phyloP scores from a whole-genome alignment of 169 alveolate genomes.

The Blepharisma undulans region DNA sequence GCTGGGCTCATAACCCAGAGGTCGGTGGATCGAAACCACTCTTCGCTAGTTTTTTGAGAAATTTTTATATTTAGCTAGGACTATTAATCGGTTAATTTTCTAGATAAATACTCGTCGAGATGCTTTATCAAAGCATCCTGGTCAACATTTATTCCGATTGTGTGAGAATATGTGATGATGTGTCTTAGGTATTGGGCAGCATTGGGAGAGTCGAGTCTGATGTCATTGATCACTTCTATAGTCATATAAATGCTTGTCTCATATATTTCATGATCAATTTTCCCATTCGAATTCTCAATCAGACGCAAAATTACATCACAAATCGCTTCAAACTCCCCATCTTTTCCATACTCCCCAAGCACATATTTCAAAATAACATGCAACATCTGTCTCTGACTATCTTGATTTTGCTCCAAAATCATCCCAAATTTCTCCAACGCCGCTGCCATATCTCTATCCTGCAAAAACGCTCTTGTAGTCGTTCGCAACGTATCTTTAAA shows the following conservation, averaged over 20 bases:
- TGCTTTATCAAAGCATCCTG: background rate
- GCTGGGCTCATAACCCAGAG: slow-evolving; percentile 92
- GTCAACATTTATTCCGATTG: background rate
- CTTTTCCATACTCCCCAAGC: background rate
- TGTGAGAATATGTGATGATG: background rate
- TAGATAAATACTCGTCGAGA: background rate
- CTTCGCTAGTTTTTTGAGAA: slow-evolving; percentile 77
- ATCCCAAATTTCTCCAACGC: background rate
- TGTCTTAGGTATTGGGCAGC: background rate
- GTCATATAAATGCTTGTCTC: background rate
- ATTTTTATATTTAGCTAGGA: background rate
- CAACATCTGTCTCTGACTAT: background rate
- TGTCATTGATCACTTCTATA: background rate
- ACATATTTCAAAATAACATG: background rate
- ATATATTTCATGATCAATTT: background rate
- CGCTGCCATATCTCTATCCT: background rate
- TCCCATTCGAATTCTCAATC: background rate
- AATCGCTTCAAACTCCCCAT: background rate
- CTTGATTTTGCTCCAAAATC: background rate
- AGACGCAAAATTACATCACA: background rate
- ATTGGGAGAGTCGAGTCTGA: background rate
- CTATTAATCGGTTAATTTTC: background rate
- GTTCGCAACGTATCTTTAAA: background rate
- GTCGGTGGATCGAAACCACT: slow-evolving; percentile 92
- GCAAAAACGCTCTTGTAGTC: background rate